Percentiles rank a stretch among this genome's conserved stretches.
Evolutionary conservation across 169 alveolate genomes (phyloP).

Genomic region (Sarcocystis neurona): DNA sequence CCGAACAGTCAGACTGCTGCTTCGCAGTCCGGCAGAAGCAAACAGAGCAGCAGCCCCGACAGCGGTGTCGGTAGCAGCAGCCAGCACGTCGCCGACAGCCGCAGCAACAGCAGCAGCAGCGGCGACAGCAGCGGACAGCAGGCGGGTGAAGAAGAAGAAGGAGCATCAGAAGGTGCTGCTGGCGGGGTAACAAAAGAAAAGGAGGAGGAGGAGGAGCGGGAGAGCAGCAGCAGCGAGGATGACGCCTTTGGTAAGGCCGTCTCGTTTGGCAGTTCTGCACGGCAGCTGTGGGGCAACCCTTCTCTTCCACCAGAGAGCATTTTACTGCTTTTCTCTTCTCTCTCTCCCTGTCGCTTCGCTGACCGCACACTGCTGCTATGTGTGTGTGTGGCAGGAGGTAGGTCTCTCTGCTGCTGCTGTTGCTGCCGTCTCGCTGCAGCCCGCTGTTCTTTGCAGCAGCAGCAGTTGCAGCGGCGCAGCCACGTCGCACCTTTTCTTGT

Average conservation of each 20-base stretch:
- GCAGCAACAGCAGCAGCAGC: no score
- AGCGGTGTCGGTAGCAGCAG: not conserved
- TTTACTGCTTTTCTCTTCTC: no score
- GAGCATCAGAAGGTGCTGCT: not conserved
- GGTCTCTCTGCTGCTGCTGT: not conserved
- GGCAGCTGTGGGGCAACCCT: no score
- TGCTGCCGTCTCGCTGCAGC: not conserved
- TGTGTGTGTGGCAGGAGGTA: not conserved
- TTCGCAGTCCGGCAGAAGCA: not conserved
- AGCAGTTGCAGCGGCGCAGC: no score
- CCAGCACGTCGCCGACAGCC: no score
- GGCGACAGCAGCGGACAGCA: not conserved
- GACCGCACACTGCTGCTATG: not conserved
- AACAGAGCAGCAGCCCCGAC: not conserved
- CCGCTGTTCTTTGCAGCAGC: no score
- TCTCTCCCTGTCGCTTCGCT: not conserved
- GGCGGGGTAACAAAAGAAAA: not conserved
- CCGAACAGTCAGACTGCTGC: not conserved
- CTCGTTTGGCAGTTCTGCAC: no score
- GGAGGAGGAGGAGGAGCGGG: not conserved
- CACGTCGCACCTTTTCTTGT: no score
- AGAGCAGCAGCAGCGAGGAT: not conserved
- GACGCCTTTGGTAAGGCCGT: conserved; percentile 14
- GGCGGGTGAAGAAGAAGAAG: not conserved
- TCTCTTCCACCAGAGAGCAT: no score